Percentiles rank a stretch among this genome's conserved stretches.
Evolutionary conservation across 2,329 filamentous ascomycete species (phyloP).

Genomic region (Berkeleyomyces basicola): DNA sequence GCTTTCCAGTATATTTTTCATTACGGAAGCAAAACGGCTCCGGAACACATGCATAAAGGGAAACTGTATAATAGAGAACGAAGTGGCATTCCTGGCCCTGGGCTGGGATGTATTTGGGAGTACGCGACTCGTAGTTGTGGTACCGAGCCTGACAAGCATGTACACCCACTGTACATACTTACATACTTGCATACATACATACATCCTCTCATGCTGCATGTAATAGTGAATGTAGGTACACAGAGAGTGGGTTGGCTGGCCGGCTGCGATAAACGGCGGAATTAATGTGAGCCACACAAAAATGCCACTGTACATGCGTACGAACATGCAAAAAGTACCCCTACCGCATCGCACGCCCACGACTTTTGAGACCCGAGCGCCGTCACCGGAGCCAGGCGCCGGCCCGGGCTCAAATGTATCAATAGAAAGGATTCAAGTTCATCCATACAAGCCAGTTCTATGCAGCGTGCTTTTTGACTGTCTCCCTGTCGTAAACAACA

Average conservation of each 20-base stretch:
- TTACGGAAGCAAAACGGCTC: background rate
- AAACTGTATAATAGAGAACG: too few relatives aligned
- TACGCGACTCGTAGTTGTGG: background rate
- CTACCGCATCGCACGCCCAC: background rate
- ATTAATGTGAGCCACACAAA: background rate
- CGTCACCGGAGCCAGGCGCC: background rate
- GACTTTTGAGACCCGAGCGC: background rate
- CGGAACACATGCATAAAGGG: background rate
- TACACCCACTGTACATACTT: too few relatives aligned
- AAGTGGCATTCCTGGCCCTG: background rate
- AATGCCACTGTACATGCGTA: background rate
- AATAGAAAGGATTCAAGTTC: slow-evolving; percentile 2
- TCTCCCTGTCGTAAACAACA: background rate
- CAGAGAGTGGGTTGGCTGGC: too few relatives aligned
- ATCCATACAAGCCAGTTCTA: background rate
- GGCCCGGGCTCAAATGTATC: background rate
- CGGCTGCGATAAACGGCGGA: too few relatives aligned
- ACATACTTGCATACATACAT: too few relatives aligned
- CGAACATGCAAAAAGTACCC: background rate
- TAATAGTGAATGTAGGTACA: too few relatives aligned
- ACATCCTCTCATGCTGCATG: too few relatives aligned
- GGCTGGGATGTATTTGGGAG: background rate
- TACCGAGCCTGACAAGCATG: background rate
- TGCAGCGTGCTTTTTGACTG: background rate
- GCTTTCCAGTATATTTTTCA: background rate